phyloP scores from a whole-genome alignment of 2,329 filamentous ascomycete species.

The Aureobasidium sp. region DNA sequence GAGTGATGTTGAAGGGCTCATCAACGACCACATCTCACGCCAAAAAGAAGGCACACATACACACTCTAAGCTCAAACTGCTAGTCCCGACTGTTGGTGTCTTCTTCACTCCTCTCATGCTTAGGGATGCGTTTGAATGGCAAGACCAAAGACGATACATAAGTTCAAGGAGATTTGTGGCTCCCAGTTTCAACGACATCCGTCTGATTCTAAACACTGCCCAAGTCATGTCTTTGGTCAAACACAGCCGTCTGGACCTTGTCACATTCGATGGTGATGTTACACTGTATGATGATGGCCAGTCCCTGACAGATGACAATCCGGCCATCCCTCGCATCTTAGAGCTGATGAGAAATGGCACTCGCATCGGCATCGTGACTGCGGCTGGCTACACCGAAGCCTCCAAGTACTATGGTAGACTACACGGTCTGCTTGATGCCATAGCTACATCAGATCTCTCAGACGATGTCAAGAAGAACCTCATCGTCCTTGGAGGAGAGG shows the following conservation, averaged over 20 bases:
- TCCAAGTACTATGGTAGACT: slow-evolving; percentile 80
- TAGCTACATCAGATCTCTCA: slow-evolving; percentile 59
- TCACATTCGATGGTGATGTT: slow-evolving; percentile 96
- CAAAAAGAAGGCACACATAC: slow-evolving; percentile 54
- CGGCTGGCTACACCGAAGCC: slow-evolving; percentile 87
- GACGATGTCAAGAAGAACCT: slow-evolving; percentile 66
- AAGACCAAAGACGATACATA: slow-evolving; percentile 79
- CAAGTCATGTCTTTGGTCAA: slow-evolving; percentile 87
- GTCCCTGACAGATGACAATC: slow-evolving; percentile 66
- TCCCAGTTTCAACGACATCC: slow-evolving; percentile 94
- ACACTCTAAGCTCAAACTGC: slow-evolving; percentile 76
- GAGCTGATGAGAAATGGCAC: slow-evolving; percentile 71
- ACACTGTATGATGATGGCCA: slow-evolving; percentile 83
- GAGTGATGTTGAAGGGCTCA: slow-evolving; percentile 82
- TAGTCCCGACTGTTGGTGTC: slow-evolving; percentile 84
- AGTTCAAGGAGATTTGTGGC: slow-evolving; percentile 88
- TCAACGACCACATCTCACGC: slow-evolving; percentile 81
- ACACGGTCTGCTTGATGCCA: slow-evolving; percentile 75
- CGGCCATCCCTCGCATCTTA: slow-evolving; percentile 62
- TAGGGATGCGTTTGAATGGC: slow-evolving; percentile 84
- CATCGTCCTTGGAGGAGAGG: slow-evolving; percentile 90
- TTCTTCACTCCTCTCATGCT: slow-evolving; percentile 88
- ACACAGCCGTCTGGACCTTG: slow-evolving; percentile 65
- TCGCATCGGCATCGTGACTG: slow-evolving; percentile 90
- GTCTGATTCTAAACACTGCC: slow-evolving; percentile 87